phyloP scores from a whole-genome alignment of 495 filamentous ascomycete species.

The Penicillium cinerascens region DNA sequence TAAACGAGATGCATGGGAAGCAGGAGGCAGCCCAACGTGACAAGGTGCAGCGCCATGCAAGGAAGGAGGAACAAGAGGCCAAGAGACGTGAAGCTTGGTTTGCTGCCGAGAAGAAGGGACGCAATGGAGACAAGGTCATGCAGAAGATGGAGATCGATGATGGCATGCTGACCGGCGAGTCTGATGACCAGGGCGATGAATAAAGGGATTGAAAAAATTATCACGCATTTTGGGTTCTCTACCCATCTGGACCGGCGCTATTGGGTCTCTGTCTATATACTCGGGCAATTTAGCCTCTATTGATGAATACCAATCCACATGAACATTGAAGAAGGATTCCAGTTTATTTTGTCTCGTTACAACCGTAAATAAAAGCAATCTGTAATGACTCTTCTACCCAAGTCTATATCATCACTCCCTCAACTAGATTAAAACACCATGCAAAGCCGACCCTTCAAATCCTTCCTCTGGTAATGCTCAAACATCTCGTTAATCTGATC shows the following conservation, averaged over 20 bases:
- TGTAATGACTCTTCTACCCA: too few species aligned
- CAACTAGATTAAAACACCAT: slow-evolving; percentile 20
- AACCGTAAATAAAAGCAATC: too few species aligned
- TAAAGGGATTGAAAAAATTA: slow-evolving; percentile 10
- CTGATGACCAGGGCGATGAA: slow-evolving; percentile 39
- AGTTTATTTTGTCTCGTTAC: not conserved
- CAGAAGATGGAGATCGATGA: slow-evolving; percentile 39
- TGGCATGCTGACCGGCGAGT: slow-evolving; percentile 32
- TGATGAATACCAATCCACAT: not conserved
- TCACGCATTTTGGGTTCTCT: slow-evolving; percentile 1
- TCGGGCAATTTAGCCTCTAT: not conserved
- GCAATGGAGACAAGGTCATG: slow-evolving; percentile 39
- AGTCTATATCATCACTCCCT: too few species aligned
- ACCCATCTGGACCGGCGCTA: not conserved
- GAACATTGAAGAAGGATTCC: not conserved
- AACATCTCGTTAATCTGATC: slow-evolving; percentile 13
- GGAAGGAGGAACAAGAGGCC: slow-evolving; percentile 39
- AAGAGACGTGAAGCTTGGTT: slow-evolving; percentile 44
- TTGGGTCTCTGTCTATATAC: not conserved
- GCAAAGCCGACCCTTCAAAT: slow-evolving; percentile 9
- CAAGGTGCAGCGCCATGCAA: slow-evolving; percentile 36
- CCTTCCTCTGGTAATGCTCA: slow-evolving; percentile 13
- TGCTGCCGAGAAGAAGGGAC: slow-evolving; percentile 44
- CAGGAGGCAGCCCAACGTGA: slow-evolving; percentile 35
- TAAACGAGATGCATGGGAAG: slow-evolving; percentile 40